Evolutionary conservation across 208 protist species (phyloP), one percentile per base, ranked within the genome.

Genomic region (Trypanosoma brucei): DNA sequence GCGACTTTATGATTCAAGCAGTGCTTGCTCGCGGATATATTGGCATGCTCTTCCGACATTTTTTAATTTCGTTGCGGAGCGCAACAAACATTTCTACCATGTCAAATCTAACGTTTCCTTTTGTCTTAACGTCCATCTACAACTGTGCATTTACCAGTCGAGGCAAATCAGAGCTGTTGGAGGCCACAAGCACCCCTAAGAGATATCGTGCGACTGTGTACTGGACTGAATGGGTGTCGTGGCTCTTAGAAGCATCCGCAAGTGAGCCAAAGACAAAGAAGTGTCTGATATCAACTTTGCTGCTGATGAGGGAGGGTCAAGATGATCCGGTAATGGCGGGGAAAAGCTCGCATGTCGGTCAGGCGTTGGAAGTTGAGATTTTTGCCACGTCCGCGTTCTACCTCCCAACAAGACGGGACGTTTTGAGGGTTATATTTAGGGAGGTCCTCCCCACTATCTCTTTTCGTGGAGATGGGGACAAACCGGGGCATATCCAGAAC

Each of bases 401-500:
- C 53, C 6, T 59, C 2, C 48, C 58, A 14, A 78, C 59, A 38
- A 39, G 68, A 54, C 60, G 73, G 30, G 49, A 60, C 0, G 34
- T 62, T 9, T 42, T 78, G 14, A 53, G 73, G 45, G 50, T 81
- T 37, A 72, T 81, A 46, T 81, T 72, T 44, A 13, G 52, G 34
- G 55, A 65, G 30, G 51, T 76, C 38, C 39, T 81, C 33, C 53
- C 60, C 3, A 36, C 42, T 2, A 62, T 76, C 35, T 42, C 14
- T 11, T 7, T 38, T 1, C 3, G 3, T 52, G 30, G 37, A 52
- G 40, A 55, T 35, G 34, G n/a, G 39, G 13, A 55, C 39, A 35
- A 48, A 3, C 3, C 6, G 22, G 38, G 51, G 6, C 31, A 59
- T n/a, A 22, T 64, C 30, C 51, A 56, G 39, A 38, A 62, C 36